Evolutionary conservation across 495 filamentous ascomycete species (phyloP), one percentile per base, ranked within the genome.

Genomic region (Trichoderma orchidacearum): DNA sequence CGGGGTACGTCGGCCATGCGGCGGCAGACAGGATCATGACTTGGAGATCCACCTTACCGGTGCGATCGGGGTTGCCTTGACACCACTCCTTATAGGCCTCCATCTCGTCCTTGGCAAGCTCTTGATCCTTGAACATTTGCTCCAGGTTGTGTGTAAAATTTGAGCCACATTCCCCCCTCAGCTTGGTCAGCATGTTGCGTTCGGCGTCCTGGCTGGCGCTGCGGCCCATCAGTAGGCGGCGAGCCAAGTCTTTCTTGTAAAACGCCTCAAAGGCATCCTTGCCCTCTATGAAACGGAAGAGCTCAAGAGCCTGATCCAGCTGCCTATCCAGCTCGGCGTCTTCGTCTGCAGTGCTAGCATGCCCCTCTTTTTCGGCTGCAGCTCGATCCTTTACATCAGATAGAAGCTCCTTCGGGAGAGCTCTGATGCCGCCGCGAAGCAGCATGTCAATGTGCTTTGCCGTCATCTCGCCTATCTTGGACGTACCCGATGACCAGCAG

Each of bases 221-320:
- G 58, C 91, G 81, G 30, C 83, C 85, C 85, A 97, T 87, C 36
- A 99, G 74, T 23, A 99, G 73, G 28, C 93, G 81, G 7, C 89
- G 80, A 1, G 94, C 91, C 51, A 99, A 82, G 64, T 96, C 92
- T 58, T 89, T 93, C 76, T 97, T 97, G 76, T 99, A 99, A 63
- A 99, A 97, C 4, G 90, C 93, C 63, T 97, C 93, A 62, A 99
- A 99, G 0, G 96, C 90, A 36, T 90, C 90, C 66, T 97, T 99
- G 23, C 94, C 93, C 64, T 96, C 85, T 57, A 99, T 89, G 67
- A 96, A 97, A 4, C 93, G 81, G 76, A 99, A 99, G 6, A 99
- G 76, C 61, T 96, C 91, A 3, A 99, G 74, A 11, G 85, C 90
- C 64, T 90, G 83, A 59, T 97, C 93, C 29, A 99, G 76, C 65